Evolutionary conservation across 495 filamentous ascomycete species (phyloP).

Genomic region (Aeminium ludgeri): DNA sequence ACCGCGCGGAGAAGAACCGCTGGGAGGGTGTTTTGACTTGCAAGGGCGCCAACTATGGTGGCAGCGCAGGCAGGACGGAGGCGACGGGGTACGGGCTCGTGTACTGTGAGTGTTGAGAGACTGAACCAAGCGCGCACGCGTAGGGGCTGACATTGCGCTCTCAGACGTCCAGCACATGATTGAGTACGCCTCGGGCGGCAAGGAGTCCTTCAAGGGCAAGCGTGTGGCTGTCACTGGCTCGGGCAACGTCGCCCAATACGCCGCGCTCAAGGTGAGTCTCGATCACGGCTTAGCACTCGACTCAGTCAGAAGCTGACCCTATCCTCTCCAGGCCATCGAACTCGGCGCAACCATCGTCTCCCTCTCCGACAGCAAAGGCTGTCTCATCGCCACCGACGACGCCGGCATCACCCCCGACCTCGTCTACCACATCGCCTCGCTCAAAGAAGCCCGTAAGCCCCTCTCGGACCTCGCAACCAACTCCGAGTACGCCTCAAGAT

Average conservation of each 20-base stretch:
- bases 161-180: slow-evolving; percentile 86
- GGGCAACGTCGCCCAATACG: slow-evolving; percentile 96
- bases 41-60: slow-evolving; percentile 87
- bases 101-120: slow-evolving; percentile 38
- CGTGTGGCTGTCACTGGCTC: slow-evolving; percentile 92
- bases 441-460: slow-evolving; percentile 79
- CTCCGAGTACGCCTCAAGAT: slow-evolving; percentile 39
- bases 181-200: slow-evolving; percentile 57
- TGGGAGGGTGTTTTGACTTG: slow-evolving; percentile 95
- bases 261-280: slow-evolving; percentile 54
- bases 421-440: slow-evolving; percentile 52
- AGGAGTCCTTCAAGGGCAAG: slow-evolving; percentile 79
- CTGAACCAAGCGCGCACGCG: background rate
- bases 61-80: slow-evolving; percentile 86
- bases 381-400: slow-evolving; percentile 50
- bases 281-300: no score
- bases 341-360: slow-evolving; percentile 85
- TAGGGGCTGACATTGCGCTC: slow-evolving; percentile 5
- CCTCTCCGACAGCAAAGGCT: slow-evolving; percentile 82
- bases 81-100: slow-evolving; percentile 94
- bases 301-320: no score
- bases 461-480: slow-evolving; percentile 46
- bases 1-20: slow-evolving; percentile 70
- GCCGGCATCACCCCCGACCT: slow-evolving; percentile 60
- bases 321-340: slow-evolving; percentile 46